Conservation (phyloP, 257 asterid species). For the Primulina huaijiensis region DNA sequence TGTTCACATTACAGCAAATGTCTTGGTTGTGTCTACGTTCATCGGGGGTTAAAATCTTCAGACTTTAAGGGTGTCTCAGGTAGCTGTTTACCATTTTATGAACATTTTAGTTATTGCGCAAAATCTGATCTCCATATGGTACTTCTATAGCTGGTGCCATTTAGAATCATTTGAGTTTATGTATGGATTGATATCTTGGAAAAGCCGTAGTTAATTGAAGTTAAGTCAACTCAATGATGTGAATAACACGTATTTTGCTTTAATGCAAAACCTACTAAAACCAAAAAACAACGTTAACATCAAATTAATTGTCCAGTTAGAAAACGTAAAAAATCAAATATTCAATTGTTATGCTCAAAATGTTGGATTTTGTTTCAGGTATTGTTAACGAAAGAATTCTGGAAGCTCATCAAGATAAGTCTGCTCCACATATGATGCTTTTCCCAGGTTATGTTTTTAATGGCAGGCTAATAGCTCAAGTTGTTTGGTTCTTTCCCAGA, state of each 20-base stretch:
- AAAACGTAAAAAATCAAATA: background rate
- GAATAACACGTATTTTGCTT: no score
- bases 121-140: no score
- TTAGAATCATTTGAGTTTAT: background rate
- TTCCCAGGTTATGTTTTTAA: constrained; percentile 66
- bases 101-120: background rate
- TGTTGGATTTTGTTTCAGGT: constrained; percentile 43
- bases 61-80: constrained; percentile 61
- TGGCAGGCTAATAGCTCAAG: constrained; percentile 5
- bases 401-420: constrained; percentile 66
- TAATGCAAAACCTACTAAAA: background rate
- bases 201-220: background rate
- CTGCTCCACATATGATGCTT: constrained; percentile 78
- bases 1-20: constrained; percentile 40
- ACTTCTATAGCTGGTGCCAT: no score
- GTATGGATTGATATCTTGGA: background rate
- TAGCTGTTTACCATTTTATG: constrained; percentile 3
- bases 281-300: background rate
- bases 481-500: constrained; percentile 12
- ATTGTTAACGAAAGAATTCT: constrained; percentile 71
- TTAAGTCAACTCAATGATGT: background rate
- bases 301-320: background rate
- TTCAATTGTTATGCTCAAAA: constrained; percentile 15
- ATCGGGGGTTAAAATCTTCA: constrained; percentile 50
- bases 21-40: constrained; percentile 60